These are phyloP conservation scores for Linum trigynum DNA, from an alignment of 345 rosid genomes.

Conservation along the genomic window DNA sequence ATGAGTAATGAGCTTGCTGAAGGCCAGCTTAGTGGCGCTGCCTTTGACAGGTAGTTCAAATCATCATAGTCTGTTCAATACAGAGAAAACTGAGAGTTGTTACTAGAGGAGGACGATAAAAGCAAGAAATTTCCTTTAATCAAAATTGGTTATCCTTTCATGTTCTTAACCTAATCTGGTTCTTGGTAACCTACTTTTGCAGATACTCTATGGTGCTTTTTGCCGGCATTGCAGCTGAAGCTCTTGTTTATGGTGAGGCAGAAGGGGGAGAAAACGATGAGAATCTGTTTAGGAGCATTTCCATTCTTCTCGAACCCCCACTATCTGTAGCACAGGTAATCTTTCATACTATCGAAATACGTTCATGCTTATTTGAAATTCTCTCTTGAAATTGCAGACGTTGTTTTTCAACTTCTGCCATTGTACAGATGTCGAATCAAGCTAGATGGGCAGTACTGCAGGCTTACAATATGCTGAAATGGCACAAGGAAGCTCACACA, in stretches of 20 bases:
- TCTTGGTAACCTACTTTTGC: slow-evolving; percentile 8
- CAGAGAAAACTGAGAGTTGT: neutral
- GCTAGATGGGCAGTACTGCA: slow-evolving; percentile 90
- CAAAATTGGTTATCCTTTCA: neutral
- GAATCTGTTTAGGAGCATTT: slow-evolving; percentile 80
- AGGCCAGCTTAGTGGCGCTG: slow-evolving; percentile 64
- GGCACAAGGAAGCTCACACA: slow-evolving; percentile 68
- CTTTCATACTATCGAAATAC: neutral
- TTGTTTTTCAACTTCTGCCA: neutral
- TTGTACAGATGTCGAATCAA: slow-evolving; percentile 87
- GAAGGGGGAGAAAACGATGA: slow-evolving; percentile 98
- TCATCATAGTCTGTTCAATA: neutral
- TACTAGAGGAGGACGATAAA: neutral
- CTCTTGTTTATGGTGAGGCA: slow-evolving; percentile 84
- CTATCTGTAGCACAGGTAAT: slow-evolving; percentile 65
- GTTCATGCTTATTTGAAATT: neutral
- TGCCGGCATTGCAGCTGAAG: slow-evolving; percentile 96
- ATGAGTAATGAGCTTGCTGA: slow-evolving; percentile 75
- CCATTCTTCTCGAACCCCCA: slow-evolving; percentile 72
- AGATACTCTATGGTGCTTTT: slow-evolving; percentile 95
- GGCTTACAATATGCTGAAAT: slow-evolving; percentile 81
- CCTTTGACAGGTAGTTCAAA: slow-evolving; percentile 64
- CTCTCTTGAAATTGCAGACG: neutral
- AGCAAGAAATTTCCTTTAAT: too few species aligned
- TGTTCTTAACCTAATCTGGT: neutral